Base-by-base conservation (phyloP, 139 green algal species). In the Chlorella sorokiniana region DNA sequence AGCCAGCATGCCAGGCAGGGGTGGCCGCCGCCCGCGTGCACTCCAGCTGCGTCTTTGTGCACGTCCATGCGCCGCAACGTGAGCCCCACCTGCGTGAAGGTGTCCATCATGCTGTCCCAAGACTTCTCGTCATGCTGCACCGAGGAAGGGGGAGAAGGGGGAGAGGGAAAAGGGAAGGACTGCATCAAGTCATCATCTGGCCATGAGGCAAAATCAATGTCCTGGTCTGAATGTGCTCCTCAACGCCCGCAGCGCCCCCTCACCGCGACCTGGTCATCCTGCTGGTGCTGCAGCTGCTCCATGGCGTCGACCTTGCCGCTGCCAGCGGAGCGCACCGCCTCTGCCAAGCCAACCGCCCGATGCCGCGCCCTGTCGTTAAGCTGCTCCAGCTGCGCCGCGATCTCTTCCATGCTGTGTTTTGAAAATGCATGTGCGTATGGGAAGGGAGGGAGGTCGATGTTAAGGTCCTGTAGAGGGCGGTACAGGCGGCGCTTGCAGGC, bases 271-370 rank as follows among this genome's bases (percentile, higher is more conserved):
- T 79, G 73, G 37, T 79, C 54, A 27, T 79, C 73, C 54, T 79
- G 73, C 73, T 79, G 73, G 52, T 69, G 73, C 54, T 79, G 73
- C 73, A 79, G 52, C 25, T 51, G 52, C 73, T 68, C 59, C 51
- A 79, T 52, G 4, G 59, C 37, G 3, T 31, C 54, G 8, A 38
- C 52, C 1, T 79, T 54, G 45, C 73, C 73, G 5, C 27, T 35
- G 4, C 73, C 73, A 35, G 73, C 73, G 52, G 73, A 25, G 52
- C 59, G 59, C 33, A 79, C 51, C 37, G 73, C 73, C 37, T 68
- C 25, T 2, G 73, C 73, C 59, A 79, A 45, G 37, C 37, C 41
- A 4, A 79, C 54, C 0, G 73, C 73, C 0, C 73, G 73, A 16
- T 79, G 37, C 45, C 73, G 73, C 25, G 73, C 73, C 25, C 54